A percentile compares a stretch with the other conserved stretches of the same genome.
These are phyloP conservation scores for Abrus pulchellus DNA, from an alignment of 306 rosid genomes.

Conservation along the genomic window DNA sequence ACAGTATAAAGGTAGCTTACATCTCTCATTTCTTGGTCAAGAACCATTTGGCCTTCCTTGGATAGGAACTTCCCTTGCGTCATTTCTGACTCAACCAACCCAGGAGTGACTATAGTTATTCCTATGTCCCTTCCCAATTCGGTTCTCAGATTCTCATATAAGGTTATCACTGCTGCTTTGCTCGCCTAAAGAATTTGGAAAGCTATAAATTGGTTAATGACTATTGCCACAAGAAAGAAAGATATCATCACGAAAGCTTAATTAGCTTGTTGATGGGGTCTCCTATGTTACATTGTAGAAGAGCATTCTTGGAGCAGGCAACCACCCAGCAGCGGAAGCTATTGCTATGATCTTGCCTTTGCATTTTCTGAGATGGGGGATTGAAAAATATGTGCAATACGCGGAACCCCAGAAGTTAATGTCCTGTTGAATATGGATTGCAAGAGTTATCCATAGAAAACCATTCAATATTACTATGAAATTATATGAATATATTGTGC, in stretches of 20 bases:
- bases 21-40: constrained; percentile 69
- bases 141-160: constrained; percentile 66
- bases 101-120: constrained; percentile 73
- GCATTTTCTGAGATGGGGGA: constrained; percentile 63
- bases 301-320: constrained; percentile 59
- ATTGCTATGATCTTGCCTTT: constrained; percentile 70
- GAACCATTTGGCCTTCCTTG: constrained; percentile 55
- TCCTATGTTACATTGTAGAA: constrained; percentile 63
- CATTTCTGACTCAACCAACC: constrained; percentile 70
- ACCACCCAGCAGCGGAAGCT: constrained; percentile 69
- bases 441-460: not conserved
- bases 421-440: constrained; percentile 53
- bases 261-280: constrained; percentile 13
- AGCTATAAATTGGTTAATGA: not conserved
- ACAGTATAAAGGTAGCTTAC: constrained; percentile 45
- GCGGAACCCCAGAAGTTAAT: constrained; percentile 77
- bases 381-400: constrained; percentile 60
- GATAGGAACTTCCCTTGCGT: constrained; percentile 68
- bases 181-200: constrained; percentile 59
- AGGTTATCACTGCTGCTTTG: constrained; percentile 72
- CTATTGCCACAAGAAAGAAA: not conserved
- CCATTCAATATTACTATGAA: not conserved
- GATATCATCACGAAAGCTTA: not conserved
- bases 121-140: constrained; percentile 72
- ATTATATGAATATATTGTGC: too few relatives aligned